These are phyloP conservation scores for Camelina hispida DNA, from an alignment of 345 rosid species.

Conservation along the genomic window DNA sequence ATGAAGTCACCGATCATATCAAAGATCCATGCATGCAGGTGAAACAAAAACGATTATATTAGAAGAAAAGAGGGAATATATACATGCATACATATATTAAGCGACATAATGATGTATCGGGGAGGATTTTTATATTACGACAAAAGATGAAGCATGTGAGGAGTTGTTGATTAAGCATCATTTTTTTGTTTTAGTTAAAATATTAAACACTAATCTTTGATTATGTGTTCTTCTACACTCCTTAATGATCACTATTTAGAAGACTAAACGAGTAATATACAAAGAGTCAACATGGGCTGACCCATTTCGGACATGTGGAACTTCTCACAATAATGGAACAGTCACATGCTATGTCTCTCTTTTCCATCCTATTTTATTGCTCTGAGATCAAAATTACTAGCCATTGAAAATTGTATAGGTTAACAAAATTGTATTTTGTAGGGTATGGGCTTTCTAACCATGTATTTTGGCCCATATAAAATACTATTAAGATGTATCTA, in stretches of 20 bases:
- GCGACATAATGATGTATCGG: constrained; percentile 25
- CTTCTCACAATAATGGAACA: constrained; percentile 9
- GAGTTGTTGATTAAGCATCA: constrained; percentile 30
- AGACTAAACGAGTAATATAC: not conserved
- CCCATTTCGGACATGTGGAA: constrained; percentile 29
- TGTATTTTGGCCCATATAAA: too few relatives aligned
- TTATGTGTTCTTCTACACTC: not conserved
- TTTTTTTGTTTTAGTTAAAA: not conserved
- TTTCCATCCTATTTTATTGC: not conserved
- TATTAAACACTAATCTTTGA: constrained; percentile 28
- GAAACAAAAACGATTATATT: not conserved
- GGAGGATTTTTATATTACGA: not conserved
- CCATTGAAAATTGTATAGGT: not conserved
- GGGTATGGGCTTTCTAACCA: too few relatives aligned
- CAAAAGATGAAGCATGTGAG: constrained; percentile 31
- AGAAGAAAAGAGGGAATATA: too few relatives aligned
- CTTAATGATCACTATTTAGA: constrained; percentile 1
- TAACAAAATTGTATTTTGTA: too few relatives aligned
- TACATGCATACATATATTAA: constrained; percentile 9
- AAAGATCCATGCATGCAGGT: not conserved
- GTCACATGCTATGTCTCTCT: constrained; percentile 32
- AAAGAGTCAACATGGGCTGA: constrained; percentile 16
- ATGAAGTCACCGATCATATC: not conserved
- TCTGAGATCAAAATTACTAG: not conserved
- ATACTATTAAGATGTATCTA: too few relatives aligned